phyloP scores from a whole-genome alignment of 768 basidiomycete genomes.

The Kwoniella mangroviensis region DNA sequence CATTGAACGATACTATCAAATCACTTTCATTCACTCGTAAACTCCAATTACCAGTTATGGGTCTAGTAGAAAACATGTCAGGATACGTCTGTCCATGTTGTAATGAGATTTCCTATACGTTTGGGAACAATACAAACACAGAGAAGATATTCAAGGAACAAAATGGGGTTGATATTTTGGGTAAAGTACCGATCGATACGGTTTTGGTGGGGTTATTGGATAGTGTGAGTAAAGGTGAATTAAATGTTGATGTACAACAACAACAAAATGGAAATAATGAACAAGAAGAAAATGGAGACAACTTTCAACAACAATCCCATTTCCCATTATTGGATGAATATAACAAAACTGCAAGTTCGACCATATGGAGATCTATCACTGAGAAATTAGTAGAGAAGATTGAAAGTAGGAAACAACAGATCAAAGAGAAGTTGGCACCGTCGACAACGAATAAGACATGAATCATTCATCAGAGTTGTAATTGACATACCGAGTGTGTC shows the following conservation, averaged over 20 bases:
- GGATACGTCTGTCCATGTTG: constrained; percentile 98
- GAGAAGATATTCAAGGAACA: constrained; percentile 59
- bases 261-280: neutral
- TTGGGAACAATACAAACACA: constrained; percentile 82
- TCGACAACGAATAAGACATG: neutral
- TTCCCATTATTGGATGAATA: constrained; percentile 70
- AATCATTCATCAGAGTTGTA: too few relatives aligned
- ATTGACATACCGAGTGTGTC: too few relatives aligned
- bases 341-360: constrained; percentile 69
- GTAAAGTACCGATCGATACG: constrained; percentile 88
- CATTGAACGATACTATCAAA: constrained; percentile 92
- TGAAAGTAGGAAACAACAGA: constrained; percentile 20
- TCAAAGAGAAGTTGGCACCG: constrained; percentile 7
- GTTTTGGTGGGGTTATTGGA: constrained; percentile 86
- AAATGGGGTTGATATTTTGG: constrained; percentile 71
- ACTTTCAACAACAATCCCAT: neutral
- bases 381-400: constrained; percentile 59
- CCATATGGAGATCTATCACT: constrained; percentile 69
- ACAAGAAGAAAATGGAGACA: neutral
- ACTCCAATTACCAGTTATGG: constrained; percentile 82
- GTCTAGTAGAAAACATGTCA: constrained; percentile 97
- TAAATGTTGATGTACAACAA: constrained; percentile 26
- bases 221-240: constrained; percentile 60
- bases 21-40: constrained; percentile 93
- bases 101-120: constrained; percentile 90